Base-by-base conservation (phyloP, 352 stramenopile genomes). In the Phytophthora aleatoria region DNA sequence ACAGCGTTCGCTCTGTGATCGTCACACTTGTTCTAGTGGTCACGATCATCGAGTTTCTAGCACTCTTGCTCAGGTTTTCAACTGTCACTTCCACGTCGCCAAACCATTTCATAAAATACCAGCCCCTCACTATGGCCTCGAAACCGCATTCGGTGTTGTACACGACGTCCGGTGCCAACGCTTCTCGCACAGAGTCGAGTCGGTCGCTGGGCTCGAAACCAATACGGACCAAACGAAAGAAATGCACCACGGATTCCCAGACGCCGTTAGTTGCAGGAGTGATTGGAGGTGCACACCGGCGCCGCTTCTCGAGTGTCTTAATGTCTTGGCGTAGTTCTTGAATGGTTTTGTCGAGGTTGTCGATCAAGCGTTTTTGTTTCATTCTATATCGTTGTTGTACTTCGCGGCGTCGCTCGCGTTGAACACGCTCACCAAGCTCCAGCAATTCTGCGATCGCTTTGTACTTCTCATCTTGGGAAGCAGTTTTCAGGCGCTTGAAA, bases 1-100 rank as follows among this genome's bases (percentile, higher is more conserved):
- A 2, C 11, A 60, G 16, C 13, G 53, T 60, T 45, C 42, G 53
- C 11, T 51, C 3, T 3, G 41, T 45, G 53, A 60, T 60, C 11
- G 42, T 60, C n/a, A 50, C 27, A 13, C 20, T 52, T 12, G 31
- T 50, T 26, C 12, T 52, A 2, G 53, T 50, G 16, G 41, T 35
- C 4, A 33, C 30, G 15, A 52, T 26, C 39, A 45, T 45, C 8
- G 28, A 36, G n/a, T 16, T 39, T 31, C 16, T 9, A 20, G 28
- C 12, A 24, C 24, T 27, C 15, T 44, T 43, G 8, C 5, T 45
- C 20, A 60, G 7, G 31, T 31, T 24, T 26, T 35, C 16, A 12
- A 60, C 8, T n/a, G 51, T 28, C 30, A 51, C 28, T 30, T 60
- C 11, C n/a, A 60, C 43, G 28, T 44, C 30, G 10, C 45, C 28